phyloP scores from a whole-genome alignment of 176 grass and related monocot species.

The Raddia guianensis region DNA sequence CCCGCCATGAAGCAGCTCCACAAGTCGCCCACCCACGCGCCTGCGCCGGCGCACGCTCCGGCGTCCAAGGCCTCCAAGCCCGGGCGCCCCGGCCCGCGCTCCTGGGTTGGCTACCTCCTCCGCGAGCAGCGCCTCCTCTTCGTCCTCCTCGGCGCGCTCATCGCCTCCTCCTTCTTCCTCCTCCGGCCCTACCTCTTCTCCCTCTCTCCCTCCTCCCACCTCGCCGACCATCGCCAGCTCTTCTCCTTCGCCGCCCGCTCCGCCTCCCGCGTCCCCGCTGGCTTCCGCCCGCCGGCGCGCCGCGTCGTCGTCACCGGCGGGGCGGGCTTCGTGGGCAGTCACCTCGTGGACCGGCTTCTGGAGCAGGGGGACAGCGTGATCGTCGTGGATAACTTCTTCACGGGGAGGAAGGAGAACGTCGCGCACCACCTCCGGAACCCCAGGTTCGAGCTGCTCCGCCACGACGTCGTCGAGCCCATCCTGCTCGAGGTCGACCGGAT shows the following conservation, averaged over 20 bases:
- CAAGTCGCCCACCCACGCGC: conserved; percentile 50
- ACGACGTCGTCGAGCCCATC: conserved; percentile 90
- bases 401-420: conserved; percentile 79
- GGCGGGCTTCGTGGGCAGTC: conserved; percentile 85
- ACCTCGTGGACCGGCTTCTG: conserved; percentile 88
- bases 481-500: conserved; percentile 91
- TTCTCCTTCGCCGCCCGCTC: conserved; percentile 45
- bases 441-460: conserved; percentile 92
- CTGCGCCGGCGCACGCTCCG: conserved; percentile 47
- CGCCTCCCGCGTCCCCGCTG: conserved; percentile 39
- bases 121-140: conserved; percentile 96
- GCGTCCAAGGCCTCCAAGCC: conserved; percentile 52
- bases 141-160: conserved; percentile 87
- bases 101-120: conserved; percentile 75
- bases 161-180: conserved; percentile 96
- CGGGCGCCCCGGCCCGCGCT: conserved; percentile 51
- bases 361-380: conserved; percentile 86
- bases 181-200: conserved; percentile 79
- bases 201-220: conserved; percentile 31
- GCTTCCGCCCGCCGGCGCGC: conserved; percentile 44
- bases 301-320: conserved; percentile 87
- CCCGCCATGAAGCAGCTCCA: conserved; percentile 77
- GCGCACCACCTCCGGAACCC: conserved; percentile 79
- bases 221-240: conserved; percentile 24
- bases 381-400: conserved; percentile 95